A percentile compares a stretch with the other conserved stretches of the same genome.
phyloP scores from a whole-genome alignment of 1,284 basidiomycete genomes.

The Pulchroboletus neoregius region DNA sequence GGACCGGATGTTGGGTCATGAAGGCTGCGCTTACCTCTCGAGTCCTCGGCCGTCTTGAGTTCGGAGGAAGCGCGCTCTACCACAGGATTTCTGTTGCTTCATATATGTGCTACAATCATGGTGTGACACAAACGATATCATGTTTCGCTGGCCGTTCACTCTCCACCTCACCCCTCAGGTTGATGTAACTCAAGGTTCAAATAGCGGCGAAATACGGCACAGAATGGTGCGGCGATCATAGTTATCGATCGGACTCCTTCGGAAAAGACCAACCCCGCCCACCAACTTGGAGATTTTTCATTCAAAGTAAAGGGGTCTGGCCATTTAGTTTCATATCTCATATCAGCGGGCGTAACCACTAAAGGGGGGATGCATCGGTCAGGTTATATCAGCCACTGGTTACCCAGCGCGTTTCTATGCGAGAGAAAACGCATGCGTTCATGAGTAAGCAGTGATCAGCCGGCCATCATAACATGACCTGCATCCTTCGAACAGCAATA shows the following conservation, averaged over 20 bases:
- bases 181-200: conserved; percentile 16
- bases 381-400: conserved; percentile 1
- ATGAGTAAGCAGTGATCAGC: conserved; percentile 12
- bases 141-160: neutral
- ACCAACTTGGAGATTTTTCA: conserved; percentile 27
- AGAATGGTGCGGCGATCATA: conserved; percentile 26
- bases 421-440: conserved; percentile 5
- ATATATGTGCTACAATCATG: neutral
- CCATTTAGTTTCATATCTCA: conserved; percentile 11
- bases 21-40: neutral
- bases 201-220: conserved; percentile 12
- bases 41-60: neutral
- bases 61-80: neutral
- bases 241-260: conserved; percentile 15
- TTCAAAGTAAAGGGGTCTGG: conserved; percentile 17
- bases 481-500: conserved; percentile 1
- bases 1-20: neutral
- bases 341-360: conserved; percentile 14
- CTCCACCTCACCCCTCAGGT: conserved; percentile 5
- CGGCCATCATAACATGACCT: neutral
- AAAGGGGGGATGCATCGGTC: conserved; percentile 10
- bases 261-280: conserved; percentile 8
- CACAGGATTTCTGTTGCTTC: neutral
- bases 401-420: conserved; percentile 10
- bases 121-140: neutral